Base-by-base conservation (phyloP, 306 rosid genomes). In the Abrus precatorius region DNA sequence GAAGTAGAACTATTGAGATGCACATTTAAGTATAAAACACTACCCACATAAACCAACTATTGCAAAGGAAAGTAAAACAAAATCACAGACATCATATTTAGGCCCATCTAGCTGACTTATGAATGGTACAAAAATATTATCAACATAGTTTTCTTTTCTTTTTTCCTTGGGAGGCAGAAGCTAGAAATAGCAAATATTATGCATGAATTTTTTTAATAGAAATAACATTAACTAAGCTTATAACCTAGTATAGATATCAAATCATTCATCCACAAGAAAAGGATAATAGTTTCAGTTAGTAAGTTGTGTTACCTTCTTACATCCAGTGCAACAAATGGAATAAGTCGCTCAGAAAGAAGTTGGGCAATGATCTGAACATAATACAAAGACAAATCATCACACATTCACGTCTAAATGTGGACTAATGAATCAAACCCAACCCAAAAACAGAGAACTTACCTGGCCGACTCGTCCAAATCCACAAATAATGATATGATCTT, bases 391-490 rank as follows among this genome's bases (percentile, higher is more conserved):
- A 63, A 72, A 63, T n/a, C 9, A 59, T 73, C 53, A 82, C n/a
- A 50, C 50, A 34, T 44, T 66, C 47, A 68, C 80, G 27, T 5
- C 57, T 49, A 50, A 74, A 61, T 20, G 47, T 64, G 9, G 76
- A 57, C 29, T 33, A 40, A 44, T 30, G 56, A 41, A 53, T 55
- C 32, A 72, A 84, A 74, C 49, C 62, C 6, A 6, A 20, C 20
- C 20, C 20, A 71, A 69, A 70, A 45, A 41, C 13, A 28, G 63
- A 74, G 61, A 76, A 20, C 32, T 73, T 55, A 95, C 99, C 98
- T 96, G 99, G 69, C 99, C 99, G 81, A 93, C 99, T 80, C 99
- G 94, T 87, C 99, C 99, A 89, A 93, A 96, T 84, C 99, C 99
- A 76, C 99, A 96, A 80, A 96, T 80, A 69, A 96, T 93, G 34